Evolutionary conservation across 2,329 filamentous ascomycete species (phyloP).

Genomic region (Sporothrix brasiliensis): DNA sequence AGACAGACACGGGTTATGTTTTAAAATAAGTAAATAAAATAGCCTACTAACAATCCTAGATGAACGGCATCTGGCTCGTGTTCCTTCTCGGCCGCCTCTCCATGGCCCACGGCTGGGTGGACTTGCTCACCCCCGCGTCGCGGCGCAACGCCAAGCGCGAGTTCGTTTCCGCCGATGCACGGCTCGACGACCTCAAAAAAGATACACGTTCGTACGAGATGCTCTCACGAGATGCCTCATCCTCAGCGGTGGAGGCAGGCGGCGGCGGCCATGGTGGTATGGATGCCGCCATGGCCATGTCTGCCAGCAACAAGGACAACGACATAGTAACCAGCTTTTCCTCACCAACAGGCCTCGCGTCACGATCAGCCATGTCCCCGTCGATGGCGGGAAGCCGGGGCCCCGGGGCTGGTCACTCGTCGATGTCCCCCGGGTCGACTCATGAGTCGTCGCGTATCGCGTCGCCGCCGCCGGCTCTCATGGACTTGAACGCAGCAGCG

Average conservation of each 20-base stretch:
- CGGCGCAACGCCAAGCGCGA: constrained; percentile 64
- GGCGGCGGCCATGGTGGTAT: background rate
- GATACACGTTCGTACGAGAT: constrained; percentile 78
- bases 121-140: constrained; percentile 59
- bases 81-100: constrained; percentile 78
- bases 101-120: constrained; percentile 83
- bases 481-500: constrained; percentile 26
- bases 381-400: background rate
- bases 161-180: constrained; percentile 86
- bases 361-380: constrained; percentile 17
- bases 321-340: constrained; percentile 52
- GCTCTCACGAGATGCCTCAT: constrained; percentile 60
- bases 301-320: constrained; percentile 34
- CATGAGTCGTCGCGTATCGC: constrained; percentile 15
- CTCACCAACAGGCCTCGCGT: constrained; percentile 28
- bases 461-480: constrained; percentile 21
- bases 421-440: constrained; percentile 11
- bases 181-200: constrained; percentile 59
- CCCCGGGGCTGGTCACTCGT: background rate
- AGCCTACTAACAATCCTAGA: constrained; percentile 47
- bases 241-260: constrained; percentile 35
- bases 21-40: background rate
- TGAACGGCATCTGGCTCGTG: constrained; percentile 83
- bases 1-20: too few species aligned
- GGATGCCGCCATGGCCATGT: constrained; percentile 4